Conservation (phyloP, 768 basidiomycete species). For the Lanmaoa pseudosensibilis region DNA sequence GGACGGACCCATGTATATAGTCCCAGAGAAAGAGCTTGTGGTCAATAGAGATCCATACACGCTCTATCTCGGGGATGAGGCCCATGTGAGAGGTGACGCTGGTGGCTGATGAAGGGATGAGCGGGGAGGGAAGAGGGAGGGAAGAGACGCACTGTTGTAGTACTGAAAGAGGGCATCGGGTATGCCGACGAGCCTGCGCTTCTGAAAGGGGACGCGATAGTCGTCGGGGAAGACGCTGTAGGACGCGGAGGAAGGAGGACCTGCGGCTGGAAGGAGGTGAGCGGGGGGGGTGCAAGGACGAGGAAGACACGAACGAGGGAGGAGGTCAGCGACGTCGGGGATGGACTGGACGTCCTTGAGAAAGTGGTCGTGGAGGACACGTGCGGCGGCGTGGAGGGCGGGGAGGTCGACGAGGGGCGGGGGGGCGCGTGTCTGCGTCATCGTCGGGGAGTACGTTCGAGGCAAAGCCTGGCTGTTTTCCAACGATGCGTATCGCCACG, state of each 20-base stretch:
- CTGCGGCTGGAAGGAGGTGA: constrained; percentile 46
- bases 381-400: constrained; percentile 64
- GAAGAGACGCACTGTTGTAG: constrained; percentile 61
- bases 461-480: neutral
- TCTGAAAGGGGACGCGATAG: constrained; percentile 77
- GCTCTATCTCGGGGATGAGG: constrained; percentile 87
- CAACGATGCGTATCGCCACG: neutral
- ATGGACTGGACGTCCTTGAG: constrained; percentile 71
- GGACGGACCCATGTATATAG: constrained; percentile 83
- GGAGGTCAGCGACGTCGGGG: constrained; percentile 71
- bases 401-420: constrained; percentile 51
- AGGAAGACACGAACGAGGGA: constrained; percentile 50
- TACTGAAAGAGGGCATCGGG: constrained; percentile 78
- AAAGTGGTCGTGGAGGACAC: constrained; percentile 65
- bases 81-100: constrained; percentile 84
- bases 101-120: constrained; percentile 45
- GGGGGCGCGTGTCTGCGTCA: constrained; percentile 22
- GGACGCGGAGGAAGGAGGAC: constrained; percentile 67
- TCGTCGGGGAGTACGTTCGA: constrained; percentile 1
- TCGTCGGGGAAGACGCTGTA: constrained; percentile 80
- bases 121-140: neutral
- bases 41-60: constrained; percentile 95
- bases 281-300: neutral
- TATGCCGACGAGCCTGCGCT: constrained; percentile 71
- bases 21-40: constrained; percentile 96